Conservation (phyloP, 306 rosid species). For the Cercis canadensis region DNA sequence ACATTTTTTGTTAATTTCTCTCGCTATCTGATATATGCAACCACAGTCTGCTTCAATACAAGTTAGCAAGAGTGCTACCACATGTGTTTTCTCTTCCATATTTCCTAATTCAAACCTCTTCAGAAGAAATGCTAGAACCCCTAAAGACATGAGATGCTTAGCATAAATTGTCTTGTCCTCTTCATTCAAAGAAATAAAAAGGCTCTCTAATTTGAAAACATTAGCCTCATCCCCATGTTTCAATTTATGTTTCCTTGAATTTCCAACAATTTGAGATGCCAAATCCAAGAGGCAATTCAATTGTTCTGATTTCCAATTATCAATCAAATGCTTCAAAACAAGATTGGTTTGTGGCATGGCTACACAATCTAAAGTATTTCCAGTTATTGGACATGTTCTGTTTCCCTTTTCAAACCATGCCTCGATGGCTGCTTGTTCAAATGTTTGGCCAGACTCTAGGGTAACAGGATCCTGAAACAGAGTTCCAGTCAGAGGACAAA, state of each 20-base stretch:
- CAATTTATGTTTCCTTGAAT: conserved; percentile 36
- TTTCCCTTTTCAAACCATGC: conserved; percentile 83
- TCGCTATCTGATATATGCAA: conserved; percentile 62
- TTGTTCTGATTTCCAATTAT: conserved; percentile 71
- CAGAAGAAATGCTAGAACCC: conserved; percentile 62
- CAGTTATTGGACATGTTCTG: conserved; percentile 76
- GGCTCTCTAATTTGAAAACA: conserved; percentile 55
- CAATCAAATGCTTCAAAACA: conserved; percentile 68
- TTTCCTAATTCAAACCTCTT: conserved; percentile 62
- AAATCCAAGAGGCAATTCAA: conserved; percentile 51
- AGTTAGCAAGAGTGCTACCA: conserved; percentile 47
- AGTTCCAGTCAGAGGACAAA: conserved; percentile 72
- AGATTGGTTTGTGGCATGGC: conserved; percentile 67
- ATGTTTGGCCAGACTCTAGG: conserved; percentile 82
- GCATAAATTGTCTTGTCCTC: conserved; percentile 59
- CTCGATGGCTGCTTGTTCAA: conserved; percentile 67
- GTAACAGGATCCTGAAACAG: conserved; percentile 85
- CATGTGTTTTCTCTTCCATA: conserved; percentile 60
- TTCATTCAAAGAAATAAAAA: conserved; percentile 53
- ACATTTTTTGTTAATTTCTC: conserved; percentile 53
- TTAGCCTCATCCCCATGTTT: conserved; percentile 46
- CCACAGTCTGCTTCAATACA: conserved; percentile 61
- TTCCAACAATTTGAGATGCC: conserved; percentile 50
- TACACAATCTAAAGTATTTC: conserved; percentile 57
- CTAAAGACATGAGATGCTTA: conserved; percentile 57